Evolutionary conservation across 208 protist species (phyloP), one percentile per base, ranked within the genome.

Genomic region (Naegleria fowleri): DNA sequence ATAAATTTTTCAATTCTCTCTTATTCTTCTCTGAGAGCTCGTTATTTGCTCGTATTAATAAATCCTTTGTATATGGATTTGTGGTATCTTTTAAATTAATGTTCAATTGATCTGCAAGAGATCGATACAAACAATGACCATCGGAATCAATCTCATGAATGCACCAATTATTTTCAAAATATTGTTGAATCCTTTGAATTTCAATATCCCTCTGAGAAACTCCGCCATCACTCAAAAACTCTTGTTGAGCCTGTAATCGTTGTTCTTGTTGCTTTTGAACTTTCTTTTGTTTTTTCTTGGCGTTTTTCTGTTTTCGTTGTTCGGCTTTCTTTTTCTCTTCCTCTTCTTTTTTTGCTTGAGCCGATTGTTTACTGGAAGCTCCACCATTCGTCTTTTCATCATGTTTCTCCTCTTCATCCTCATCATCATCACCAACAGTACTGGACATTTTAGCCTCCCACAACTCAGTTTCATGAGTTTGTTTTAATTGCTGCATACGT

Each of bases 121-220:
- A 29, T 88, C 85, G 55, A 39, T 88, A 88, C 33, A 88, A 88
- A 88, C 85, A 88, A 88, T 88, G 85, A 58, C 85, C 85, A 58
- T 88, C 85, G 40, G 85, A 88, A 13, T 88, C 85, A 88, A 88
- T 88, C 5, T 58, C 85, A 58, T 33, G 16, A 58, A 88, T 88
- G 9, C 16, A 36, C n/a, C n/a, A n/a, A 79, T 79, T 79, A 36
- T 25, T 7, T 79, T 79, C 29, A 11, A 79, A 79, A 79, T 79
- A 36, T 36, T 79, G 16, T 79, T 79, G 19, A 33, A 79, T 79
- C 9, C 29, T 79, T 9, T 79, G 25, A 79, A 79, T 79, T 33
- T 79, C 67, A 36, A 36, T 13, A 36, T 79, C 67, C 9, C 67
- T 29, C 29, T 79, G 29, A 36, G 67, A 36, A 36, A 79, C 29